These are phyloP conservation scores for Bipolaris gigantea DNA, from an alignment of 2,329 filamentous ascomycete species.

Conservation along the genomic window DNA sequence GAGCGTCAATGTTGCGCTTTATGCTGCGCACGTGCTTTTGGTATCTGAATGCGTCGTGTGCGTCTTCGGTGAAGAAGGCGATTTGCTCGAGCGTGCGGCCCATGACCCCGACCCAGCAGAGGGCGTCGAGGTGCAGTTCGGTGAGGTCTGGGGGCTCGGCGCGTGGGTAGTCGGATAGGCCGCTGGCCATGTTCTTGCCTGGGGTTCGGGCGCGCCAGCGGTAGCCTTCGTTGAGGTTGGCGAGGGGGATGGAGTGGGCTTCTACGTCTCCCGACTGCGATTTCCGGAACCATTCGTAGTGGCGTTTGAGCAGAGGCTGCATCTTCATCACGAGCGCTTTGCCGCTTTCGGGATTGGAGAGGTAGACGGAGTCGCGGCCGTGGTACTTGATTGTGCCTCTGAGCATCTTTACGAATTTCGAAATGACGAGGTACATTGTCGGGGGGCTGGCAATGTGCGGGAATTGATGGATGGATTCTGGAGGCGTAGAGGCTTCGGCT, in stretches of 20 bases:
- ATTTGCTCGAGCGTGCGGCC: constrained; percentile 76
- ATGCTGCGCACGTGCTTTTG: constrained; percentile 71
- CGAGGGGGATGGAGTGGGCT: constrained; percentile 28
- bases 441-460: constrained; percentile 96
- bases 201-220: constrained; percentile 87
- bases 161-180: constrained; percentile 91
- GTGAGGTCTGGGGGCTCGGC: constrained; percentile 87
- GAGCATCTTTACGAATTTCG: constrained; percentile 68
- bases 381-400: constrained; percentile 50
- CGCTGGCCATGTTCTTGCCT: constrained; percentile 81
- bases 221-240: constrained; percentile 71
- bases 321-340: constrained; percentile 70
- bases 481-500: constrained; percentile 85
- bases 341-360: constrained; percentile 64
- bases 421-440: constrained; percentile 84
- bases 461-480: constrained; percentile 89
- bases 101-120: constrained; percentile 97
- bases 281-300: constrained; percentile 90
- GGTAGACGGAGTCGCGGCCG: constrained; percentile 59
- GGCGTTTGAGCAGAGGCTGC: constrained; percentile 83
- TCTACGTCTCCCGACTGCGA: constrained; percentile 76
- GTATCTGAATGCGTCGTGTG: constrained; percentile 73
- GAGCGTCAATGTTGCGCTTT: constrained; percentile 77
- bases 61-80: constrained; percentile 69
- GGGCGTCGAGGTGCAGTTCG: constrained; percentile 88